Evolutionary conservation across 371 early-diverging fungal genomes (phyloP).

Genomic region (Rhizomucor pusillus): DNA sequence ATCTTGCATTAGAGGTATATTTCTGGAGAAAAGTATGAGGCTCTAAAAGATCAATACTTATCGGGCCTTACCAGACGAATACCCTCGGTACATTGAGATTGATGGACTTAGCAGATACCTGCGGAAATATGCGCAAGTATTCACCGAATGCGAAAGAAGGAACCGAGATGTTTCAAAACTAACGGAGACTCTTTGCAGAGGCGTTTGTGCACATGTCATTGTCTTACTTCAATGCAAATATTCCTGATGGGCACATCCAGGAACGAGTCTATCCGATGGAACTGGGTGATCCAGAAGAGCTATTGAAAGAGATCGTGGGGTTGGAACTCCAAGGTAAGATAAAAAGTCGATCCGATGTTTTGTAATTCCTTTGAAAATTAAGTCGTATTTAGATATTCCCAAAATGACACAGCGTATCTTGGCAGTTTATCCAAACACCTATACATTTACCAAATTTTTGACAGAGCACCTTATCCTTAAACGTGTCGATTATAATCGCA

Average conservation of each 20-base stretch:
- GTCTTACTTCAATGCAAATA: constrained; percentile 42
- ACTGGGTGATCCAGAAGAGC: constrained; percentile 55
- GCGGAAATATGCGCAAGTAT: constrained; percentile 43
- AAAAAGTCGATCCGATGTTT: too few relatives aligned
- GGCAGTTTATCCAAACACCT: constrained; percentile 54
- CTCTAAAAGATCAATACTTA: background rate
- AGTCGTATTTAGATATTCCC: constrained; percentile 31
- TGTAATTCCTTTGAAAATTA: too few relatives aligned
- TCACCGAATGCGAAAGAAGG: background rate
- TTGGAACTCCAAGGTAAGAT: constrained; percentile 41
- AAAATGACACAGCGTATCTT: constrained; percentile 51
- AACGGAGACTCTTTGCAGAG: constrained; percentile 15
- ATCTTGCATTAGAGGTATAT: constrained; percentile 56
- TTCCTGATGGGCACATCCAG: constrained; percentile 49
- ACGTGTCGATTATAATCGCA: constrained; percentile 49
- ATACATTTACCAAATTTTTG: constrained; percentile 61
- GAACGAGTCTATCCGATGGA: constrained; percentile 61
- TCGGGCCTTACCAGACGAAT: constrained; percentile 42
- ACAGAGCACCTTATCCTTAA: constrained; percentile 59
- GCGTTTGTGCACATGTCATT: constrained; percentile 49
- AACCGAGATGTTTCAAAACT: background rate
- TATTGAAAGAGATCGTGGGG: constrained; percentile 48
- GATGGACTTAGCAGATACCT: constrained; percentile 60
- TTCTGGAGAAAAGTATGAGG: background rate
- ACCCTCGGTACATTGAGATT: constrained; percentile 58